These are phyloP conservation scores for Pleurotus djamor DNA, from an alignment of 768 basidiomycete species.

Conservation along the genomic window DNA sequence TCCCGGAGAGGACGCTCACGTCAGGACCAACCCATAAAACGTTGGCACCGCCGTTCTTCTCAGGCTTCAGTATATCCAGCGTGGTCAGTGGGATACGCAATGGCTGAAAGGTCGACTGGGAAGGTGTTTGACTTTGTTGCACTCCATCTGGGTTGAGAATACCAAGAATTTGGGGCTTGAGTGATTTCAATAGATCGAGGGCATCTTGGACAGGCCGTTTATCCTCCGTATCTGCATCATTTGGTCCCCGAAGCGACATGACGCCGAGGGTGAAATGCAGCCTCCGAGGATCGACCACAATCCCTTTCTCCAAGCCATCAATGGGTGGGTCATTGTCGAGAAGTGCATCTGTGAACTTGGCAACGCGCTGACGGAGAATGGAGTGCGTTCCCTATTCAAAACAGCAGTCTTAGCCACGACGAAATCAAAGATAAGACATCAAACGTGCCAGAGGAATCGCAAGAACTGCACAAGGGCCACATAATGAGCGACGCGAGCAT, in stretches of 20 bases:
- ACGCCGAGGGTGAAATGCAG: slow-evolving; percentile 77
- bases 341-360: slow-evolving; percentile 37
- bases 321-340: slow-evolving; percentile 32
- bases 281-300: slow-evolving; percentile 56
- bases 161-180: slow-evolving; percentile 38
- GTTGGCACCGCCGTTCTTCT: slow-evolving; percentile 34
- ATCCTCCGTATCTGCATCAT: neutral
- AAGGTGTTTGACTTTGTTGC: neutral
- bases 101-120: neutral
- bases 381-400: slow-evolving; percentile 30
- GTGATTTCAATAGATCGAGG: slow-evolving; percentile 38
- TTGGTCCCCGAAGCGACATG: slow-evolving; percentile 45
- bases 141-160: slow-evolving; percentile 24
- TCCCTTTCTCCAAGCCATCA: slow-evolving; percentile 56
- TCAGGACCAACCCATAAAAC: slow-evolving; percentile 57
- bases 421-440: neutral
- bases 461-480: slow-evolving; percentile 18
- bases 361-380: slow-evolving; percentile 30
- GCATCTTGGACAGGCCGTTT: slow-evolving; percentile 34
- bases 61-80: slow-evolving; percentile 43
- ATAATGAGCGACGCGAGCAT: neutral
- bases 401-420: neutral
- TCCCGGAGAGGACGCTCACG: slow-evolving; percentile 11
- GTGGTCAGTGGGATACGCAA: slow-evolving; percentile 41
- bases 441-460: slow-evolving; percentile 27